Conservation (phyloP, 371 early-diverging fungal genomes). For the Coemansia sp. region DNA sequence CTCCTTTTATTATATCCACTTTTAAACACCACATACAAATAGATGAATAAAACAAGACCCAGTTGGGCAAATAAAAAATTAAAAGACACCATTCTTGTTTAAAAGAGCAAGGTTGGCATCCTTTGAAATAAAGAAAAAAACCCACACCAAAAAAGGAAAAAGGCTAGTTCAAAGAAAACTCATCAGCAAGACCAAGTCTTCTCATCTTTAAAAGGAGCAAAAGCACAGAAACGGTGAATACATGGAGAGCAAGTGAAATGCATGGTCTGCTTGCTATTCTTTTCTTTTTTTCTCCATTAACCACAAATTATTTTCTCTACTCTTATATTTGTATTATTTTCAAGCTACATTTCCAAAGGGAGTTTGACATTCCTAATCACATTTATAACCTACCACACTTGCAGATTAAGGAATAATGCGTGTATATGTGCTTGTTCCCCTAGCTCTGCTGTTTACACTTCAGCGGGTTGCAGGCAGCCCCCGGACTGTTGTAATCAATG, state of each 20-base stretch:
- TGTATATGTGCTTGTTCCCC: constrained; percentile 9
- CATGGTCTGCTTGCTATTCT: neutral
- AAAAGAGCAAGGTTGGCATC: neutral
- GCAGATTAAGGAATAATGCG: constrained; percentile 6
- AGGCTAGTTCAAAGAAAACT: neutral
- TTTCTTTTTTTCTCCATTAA: too few relatives aligned
- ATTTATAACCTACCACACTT: neutral
- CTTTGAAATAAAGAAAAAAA: constrained; percentile 2
- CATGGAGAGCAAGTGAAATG: neutral
- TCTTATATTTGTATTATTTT: constrained; percentile 6
- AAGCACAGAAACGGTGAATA: neutral
- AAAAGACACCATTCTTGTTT: neutral
- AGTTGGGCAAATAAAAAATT: neutral
- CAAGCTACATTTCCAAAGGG: neutral
- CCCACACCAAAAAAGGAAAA: neutral
- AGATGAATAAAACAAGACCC: neutral
- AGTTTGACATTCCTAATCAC: constrained; percentile 5
- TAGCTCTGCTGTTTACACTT: constrained; percentile 1
- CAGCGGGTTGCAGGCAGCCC: constrained; percentile 21
- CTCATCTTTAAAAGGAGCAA: constrained; percentile 3
- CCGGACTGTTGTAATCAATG: constrained; percentile 5
- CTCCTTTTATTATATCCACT: neutral
- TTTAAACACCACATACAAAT: neutral
- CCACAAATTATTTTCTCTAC: neutral
- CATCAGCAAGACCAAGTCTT: neutral